A percentile compares a stretch with the other conserved stretches of the same genome.
phyloP scores from a whole-genome alignment of 805 yeast species.

The Ogataea nakhonphanomensis region DNA sequence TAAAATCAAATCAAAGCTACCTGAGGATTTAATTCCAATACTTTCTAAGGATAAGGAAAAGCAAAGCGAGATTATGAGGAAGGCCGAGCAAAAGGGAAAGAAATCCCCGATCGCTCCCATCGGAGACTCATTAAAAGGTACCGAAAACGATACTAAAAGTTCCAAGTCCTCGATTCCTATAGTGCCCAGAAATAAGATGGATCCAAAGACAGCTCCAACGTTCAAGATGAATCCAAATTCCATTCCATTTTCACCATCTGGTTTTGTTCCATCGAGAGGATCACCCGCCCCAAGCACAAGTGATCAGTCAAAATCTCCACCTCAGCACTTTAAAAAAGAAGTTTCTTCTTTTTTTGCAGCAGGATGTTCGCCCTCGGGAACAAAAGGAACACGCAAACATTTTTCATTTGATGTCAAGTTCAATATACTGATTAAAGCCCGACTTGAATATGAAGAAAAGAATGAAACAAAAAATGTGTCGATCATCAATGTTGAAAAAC shows the following conservation, averaged over 20 bases:
- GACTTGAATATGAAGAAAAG: conserved; percentile 29
- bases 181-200: conserved; percentile 45
- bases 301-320: conserved; percentile 11
- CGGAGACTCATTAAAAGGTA: no score
- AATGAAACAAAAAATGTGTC: conserved; percentile 24
- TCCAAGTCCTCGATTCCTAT: conserved; percentile 16
- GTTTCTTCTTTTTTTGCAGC: conserved; percentile 37
- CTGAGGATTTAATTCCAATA: conserved; percentile 66
- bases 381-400: conserved; percentile 18
- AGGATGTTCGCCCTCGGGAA: conserved; percentile 29
- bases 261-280: conserved; percentile 16
- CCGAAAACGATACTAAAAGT: neutral
- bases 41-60: conserved; percentile 63
- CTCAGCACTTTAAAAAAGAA: conserved; percentile 21
- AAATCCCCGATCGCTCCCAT: no score
- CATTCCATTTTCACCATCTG: conserved; percentile 56
- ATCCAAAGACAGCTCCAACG: conserved; percentile 51
- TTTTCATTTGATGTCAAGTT: conserved; percentile 41
- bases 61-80: conserved; percentile 54
- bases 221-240: conserved; percentile 72
- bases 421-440: conserved; percentile 50
- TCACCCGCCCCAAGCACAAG: conserved; percentile 17
- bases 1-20: conserved; percentile 50
- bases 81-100: conserved; percentile 10
- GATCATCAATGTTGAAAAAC: conserved; percentile 49